A percentile compares a stretch with the other conserved stretches of the same genome.
phyloP scores from a whole-genome alignment of 257 asterid genomes.

The Oldenlandia corymbosa region DNA sequence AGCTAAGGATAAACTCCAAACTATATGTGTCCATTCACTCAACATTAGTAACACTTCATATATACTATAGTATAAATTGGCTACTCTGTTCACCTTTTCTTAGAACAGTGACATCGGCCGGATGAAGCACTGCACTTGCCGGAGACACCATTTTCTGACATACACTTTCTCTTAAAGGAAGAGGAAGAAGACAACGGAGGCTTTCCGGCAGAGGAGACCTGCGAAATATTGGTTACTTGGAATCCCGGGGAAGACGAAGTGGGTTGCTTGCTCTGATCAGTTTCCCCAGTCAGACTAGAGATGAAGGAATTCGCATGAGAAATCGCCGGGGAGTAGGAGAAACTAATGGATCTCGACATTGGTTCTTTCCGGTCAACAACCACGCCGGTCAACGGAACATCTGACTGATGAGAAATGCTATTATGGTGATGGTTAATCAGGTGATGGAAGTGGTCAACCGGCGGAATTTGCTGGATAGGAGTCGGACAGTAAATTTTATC shows the following conservation, averaged over 20 bases:
- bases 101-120: conserved; percentile 82
- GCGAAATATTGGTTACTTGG: conserved; percentile 43
- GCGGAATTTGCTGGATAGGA: conserved; percentile 80
- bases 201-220: conserved; percentile 56
- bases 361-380: conserved; percentile 23
- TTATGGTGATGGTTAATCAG: neutral
- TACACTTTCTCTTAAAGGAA: conserved; percentile 61
- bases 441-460: conserved; percentile 17
- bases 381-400: conserved; percentile 11
- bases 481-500: conserved; percentile 63
- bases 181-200: conserved; percentile 73
- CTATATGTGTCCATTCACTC: no score
- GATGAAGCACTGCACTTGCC: conserved; percentile 78
- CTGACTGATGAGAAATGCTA: conserved; percentile 2
- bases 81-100: conserved; percentile 45
- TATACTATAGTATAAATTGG: neutral
- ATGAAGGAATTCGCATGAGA: conserved; percentile 49
- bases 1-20: no score
- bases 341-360: conserved; percentile 50
- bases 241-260: conserved; percentile 41
- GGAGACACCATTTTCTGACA: conserved; percentile 56
- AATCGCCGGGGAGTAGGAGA: conserved; percentile 45
- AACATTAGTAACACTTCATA: no score
- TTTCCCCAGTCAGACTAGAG: conserved; percentile 54
- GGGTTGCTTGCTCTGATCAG: conserved; percentile 31